Base-by-base conservation (phyloP, 164 flowering plant species). In the Aristolochia contorta region DNA sequence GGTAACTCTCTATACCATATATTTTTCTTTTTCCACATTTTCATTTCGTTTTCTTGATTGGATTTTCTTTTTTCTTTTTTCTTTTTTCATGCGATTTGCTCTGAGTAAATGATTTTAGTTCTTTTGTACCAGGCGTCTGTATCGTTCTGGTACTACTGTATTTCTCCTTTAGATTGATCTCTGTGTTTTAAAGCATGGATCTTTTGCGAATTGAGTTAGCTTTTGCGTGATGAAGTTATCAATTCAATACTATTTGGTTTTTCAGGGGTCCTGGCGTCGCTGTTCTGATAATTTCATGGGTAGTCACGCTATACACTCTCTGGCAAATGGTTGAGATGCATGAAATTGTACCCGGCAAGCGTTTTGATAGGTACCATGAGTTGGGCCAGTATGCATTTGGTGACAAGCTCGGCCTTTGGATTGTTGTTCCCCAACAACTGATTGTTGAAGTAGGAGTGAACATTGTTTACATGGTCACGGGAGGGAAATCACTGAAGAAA, bases 381-480 rank as follows among this genome's bases (percentile, higher is more conserved):
- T 41, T 84, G 19, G 85, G 89, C 0, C 84, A 86, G 57, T 70
- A 82, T 15, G 84, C 84, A 10, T 82, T 86, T 27, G 89, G 89
- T 0, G 77, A 78, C 33, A 82, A 77, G 57, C 76, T 80, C 8
- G 84, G 89, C 6, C 73, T 78, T 0, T 82, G 72, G 72, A 65
- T 82, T 0, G 84, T 82, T 27, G 83, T 82, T 12, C 86, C 86
- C 0, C 85, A 76, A 45, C 90, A 84, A 47, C 65, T 83, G 18
- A 66, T 78, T 37, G 82, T 78, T 12, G 83, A 86, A 61, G 72
- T 82, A 14, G 86, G 85, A 4, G 77, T 72, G 2, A 46, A 76
- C 72, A 86, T 84, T 6, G 85, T 82, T 0, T 84, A 84, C 72
- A 86, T 84, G 85, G 79, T 83, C 20, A 84, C 87, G 0, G 91